These are phyloP conservation scores for Hypoxylon sp. DNA, from an alignment of 2,329 filamentous ascomycete genomes.

Conservation along the genomic window DNA sequence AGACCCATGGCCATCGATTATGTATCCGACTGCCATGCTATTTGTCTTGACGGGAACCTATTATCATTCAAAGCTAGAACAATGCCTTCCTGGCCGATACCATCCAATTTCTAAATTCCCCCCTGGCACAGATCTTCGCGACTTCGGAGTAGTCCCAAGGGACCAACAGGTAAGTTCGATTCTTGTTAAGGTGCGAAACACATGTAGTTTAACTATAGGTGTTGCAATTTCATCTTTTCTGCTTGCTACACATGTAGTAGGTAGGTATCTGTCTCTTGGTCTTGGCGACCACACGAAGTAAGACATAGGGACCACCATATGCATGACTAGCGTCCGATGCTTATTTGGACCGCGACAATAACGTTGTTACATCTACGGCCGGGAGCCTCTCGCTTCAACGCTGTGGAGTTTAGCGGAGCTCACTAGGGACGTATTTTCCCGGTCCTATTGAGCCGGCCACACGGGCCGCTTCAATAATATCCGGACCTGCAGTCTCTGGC, in stretches of 20 bases:
- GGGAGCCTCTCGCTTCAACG: slow-evolving; percentile 27
- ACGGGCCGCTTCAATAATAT: slow-evolving; percentile 29
- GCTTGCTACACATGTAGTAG: slow-evolving; percentile 1
- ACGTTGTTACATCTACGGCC: slow-evolving; percentile 24
- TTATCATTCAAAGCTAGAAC: too few species aligned
- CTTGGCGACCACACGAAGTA: slow-evolving; percentile 13
- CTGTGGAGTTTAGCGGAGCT: slow-evolving; percentile 32
- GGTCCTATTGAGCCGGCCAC: slow-evolving; percentile 26
- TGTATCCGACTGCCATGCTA: background rate
- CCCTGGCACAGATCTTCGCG: too few species aligned
- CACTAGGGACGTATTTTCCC: slow-evolving; percentile 8
- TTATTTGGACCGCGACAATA: slow-evolving; percentile 2
- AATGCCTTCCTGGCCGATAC: too few species aligned
- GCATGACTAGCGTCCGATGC: slow-evolving; percentile 3
- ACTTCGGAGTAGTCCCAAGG: background rate
- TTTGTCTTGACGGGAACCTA: too few species aligned
- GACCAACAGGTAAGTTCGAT: background rate
- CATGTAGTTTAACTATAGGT: background rate
- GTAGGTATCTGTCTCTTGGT: background rate
- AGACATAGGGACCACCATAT: slow-evolving; percentile 1
- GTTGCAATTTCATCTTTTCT: slow-evolving; percentile 15
- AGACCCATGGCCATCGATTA: too few species aligned
- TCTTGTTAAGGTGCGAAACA: background rate
- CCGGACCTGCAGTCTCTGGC: slow-evolving; percentile 24
- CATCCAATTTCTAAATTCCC: too few species aligned